phyloP scores from a whole-genome alignment of 257 asterid species.

The Handroanthus guayacan region DNA sequence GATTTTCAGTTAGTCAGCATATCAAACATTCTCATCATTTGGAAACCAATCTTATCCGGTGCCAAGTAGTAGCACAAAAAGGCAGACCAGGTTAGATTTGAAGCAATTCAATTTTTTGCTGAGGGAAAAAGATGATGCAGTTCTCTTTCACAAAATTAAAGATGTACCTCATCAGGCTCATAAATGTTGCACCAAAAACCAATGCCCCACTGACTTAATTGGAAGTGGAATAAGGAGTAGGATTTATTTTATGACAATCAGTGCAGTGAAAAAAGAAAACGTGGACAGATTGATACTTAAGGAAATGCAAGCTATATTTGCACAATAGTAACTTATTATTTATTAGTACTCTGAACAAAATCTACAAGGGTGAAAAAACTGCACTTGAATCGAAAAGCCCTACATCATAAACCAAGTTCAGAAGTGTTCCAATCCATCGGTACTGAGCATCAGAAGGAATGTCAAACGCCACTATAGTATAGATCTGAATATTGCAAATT shows the following conservation, averaged over 20 bases:
- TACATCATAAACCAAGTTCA: neutral
- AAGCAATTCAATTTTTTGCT: neutral
- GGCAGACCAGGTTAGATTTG: constrained; percentile 18
- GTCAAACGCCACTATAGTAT: neutral
- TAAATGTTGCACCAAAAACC: neutral
- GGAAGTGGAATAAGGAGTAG: neutral
- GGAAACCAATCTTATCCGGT: neutral
- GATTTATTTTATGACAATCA: neutral
- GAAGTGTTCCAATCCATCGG: neutral
- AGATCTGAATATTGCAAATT: neutral
- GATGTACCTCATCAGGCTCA: constrained; percentile 7
- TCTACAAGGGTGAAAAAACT: neutral
- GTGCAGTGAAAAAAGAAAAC: neutral
- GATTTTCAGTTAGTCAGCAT: neutral
- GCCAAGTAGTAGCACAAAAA: constrained; percentile 1
- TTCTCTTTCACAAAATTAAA: constrained; percentile 14
- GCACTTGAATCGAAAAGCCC: neutral
- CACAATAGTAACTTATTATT: neutral
- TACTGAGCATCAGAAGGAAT: neutral
- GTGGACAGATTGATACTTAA: neutral
- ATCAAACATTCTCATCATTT: neutral
- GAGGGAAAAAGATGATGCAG: neutral
- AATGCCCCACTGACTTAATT: neutral
- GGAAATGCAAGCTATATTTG: neutral
- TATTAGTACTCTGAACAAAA: neutral